A percentile compares a stretch with the other conserved stretches of the same genome.
phyloP scores from a whole-genome alignment of 1,284 basidiomycete genomes.

The Mycena sp. region DNA sequence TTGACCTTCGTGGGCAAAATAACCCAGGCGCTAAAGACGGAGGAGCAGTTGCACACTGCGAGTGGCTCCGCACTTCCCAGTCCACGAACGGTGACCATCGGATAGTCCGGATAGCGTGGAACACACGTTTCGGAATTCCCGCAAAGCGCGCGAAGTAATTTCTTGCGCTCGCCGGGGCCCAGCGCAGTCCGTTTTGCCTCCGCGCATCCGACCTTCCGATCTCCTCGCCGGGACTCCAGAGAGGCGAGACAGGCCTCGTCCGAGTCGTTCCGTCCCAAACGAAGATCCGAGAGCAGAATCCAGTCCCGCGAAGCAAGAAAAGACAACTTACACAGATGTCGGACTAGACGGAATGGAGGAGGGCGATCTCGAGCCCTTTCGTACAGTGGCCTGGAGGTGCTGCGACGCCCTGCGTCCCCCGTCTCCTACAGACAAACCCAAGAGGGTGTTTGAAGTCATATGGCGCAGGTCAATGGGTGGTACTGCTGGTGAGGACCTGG shows the following conservation, averaged over 20 bases:
- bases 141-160: constrained; percentile 1
- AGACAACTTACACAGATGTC: constrained; percentile 70
- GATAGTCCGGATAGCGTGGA: too few relatives aligned
- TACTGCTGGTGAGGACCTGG: constrained; percentile 26
- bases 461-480: constrained; percentile 36
- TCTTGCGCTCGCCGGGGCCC: background rate
- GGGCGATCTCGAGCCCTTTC: constrained; percentile 68
- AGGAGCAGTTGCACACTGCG: too few relatives aligned
- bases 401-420: constrained; percentile 37
- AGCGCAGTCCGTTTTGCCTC: background rate
- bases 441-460: constrained; percentile 35
- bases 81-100: too few relatives aligned
- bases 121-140: too few relatives aligned
- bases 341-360: constrained; percentile 79
- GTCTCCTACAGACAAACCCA: constrained; percentile 8
- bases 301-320: constrained; percentile 2
- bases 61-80: too few relatives aligned
- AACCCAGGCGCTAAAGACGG: too few relatives aligned
- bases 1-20: too few relatives aligned
- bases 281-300: background rate
- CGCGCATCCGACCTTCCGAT: background rate
- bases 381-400: constrained; percentile 53
- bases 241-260: background rate
- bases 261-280: background rate
- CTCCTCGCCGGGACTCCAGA: background rate